Conservation (phyloP, 2,329 filamentous ascomycete species). For the Ceratocystis destructans region DNA sequence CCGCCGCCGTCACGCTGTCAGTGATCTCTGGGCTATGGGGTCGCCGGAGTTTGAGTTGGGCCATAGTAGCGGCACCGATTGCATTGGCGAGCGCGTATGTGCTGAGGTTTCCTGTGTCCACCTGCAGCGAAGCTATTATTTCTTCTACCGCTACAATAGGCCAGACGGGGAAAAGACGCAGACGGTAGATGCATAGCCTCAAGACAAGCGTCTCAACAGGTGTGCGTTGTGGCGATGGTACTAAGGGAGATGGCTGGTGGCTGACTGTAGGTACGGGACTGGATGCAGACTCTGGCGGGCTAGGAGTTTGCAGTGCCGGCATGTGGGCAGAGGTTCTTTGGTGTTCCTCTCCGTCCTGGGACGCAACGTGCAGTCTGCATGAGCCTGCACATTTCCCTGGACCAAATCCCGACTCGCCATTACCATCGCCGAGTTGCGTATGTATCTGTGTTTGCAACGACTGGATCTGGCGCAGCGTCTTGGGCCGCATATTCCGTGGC, state of each 20-base stretch:
- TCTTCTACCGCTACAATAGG: conserved; percentile 35
- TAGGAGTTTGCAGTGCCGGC: neutral
- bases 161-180: conserved; percentile 40
- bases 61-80: conserved; percentile 35
- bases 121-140: conserved; percentile 29
- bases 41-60: conserved; percentile 33
- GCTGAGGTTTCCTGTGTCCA: conserved; percentile 26
- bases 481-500: conserved; percentile 33
- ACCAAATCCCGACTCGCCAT: too few relatives aligned
- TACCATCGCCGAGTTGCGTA: neutral
- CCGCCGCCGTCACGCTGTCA: conserved; percentile 25
- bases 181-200: conserved; percentile 32
- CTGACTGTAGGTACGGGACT: neutral
- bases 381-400: neutral
- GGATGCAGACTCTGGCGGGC: neutral
- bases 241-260: neutral
- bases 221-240: neutral
- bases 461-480: conserved; percentile 32
- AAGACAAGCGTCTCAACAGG: conserved; percentile 6
- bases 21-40: conserved; percentile 22
- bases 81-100: conserved; percentile 32
- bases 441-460: conserved; percentile 8
- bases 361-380: neutral
- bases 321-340: neutral
- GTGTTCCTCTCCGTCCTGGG: neutral